Evolutionary conservation across 2,329 filamentous ascomycete species (phyloP).

Genomic region (Phoma sp.): DNA sequence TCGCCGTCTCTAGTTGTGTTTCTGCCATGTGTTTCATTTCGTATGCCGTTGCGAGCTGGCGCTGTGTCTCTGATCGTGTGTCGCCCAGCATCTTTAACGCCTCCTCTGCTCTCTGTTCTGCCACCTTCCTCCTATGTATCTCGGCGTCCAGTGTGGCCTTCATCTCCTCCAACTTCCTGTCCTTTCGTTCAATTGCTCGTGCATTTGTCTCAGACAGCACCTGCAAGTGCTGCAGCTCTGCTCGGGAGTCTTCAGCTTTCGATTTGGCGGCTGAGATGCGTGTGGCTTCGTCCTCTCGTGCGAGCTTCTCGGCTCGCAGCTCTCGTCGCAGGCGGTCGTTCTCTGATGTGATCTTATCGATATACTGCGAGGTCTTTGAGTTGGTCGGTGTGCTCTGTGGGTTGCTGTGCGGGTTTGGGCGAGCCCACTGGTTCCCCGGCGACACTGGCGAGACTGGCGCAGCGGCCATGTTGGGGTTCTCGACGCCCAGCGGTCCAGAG

Average conservation of each 20-base stretch:
- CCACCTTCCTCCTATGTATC: slow-evolving; percentile 66
- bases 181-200: slow-evolving; percentile 73
- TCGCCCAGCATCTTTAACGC: slow-evolving; percentile 71
- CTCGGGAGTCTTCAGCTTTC: slow-evolving; percentile 72
- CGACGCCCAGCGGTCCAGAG: slow-evolving; percentile 43
- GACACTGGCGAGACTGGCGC: slow-evolving; percentile 29
- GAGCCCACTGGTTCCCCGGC: slow-evolving; percentile 30
- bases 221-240: slow-evolving; percentile 73
- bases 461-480: slow-evolving; percentile 33
- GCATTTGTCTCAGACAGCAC: slow-evolving; percentile 76
- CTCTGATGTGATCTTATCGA: slow-evolving; percentile 81
- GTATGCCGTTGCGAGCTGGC: slow-evolving; percentile 66
- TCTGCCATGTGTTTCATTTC: slow-evolving; percentile 61
- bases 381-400: slow-evolving; percentile 34
- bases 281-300: slow-evolving; percentile 74
- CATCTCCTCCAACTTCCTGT: slow-evolving; percentile 75
- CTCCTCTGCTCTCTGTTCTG: slow-evolving; percentile 66
- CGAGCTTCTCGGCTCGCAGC: slow-evolving; percentile 52
- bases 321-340: slow-evolving; percentile 81
- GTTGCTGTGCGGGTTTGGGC: slow-evolving; percentile 38
- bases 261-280: slow-evolving; percentile 72
- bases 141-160: slow-evolving; percentile 70
- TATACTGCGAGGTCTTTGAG: slow-evolving; percentile 55
- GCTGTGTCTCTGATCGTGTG: slow-evolving; percentile 64
- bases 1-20: slow-evolving; percentile 69